phyloP scores from a whole-genome alignment of 257 asterid genomes.

The Dorcoceras hygrometricum region DNA sequence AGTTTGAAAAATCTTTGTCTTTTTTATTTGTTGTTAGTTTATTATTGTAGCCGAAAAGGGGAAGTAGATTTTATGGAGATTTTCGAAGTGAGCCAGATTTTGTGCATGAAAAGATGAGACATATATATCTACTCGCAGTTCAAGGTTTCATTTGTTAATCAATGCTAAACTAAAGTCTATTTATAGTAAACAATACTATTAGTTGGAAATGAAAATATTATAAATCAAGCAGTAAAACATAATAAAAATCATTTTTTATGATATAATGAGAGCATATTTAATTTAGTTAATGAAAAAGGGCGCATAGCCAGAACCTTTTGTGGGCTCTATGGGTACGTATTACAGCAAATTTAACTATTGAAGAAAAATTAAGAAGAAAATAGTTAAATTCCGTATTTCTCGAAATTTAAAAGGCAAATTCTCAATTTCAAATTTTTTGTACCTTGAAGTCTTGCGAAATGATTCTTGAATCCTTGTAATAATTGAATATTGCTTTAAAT shows the following conservation, averaged over 20 bases:
- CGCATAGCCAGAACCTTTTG: slow-evolving; percentile 5
- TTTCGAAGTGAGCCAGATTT: not conserved
- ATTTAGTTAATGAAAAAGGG: too few species aligned
- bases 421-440: too few species aligned
- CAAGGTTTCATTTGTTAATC: too few species aligned
- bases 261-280: too few species aligned
- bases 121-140: too few species aligned
- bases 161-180: not conserved
- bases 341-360: too few species aligned
- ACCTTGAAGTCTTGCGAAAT: too few species aligned
- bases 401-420: too few species aligned
- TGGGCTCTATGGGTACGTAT: slow-evolving; percentile 26
- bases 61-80: not conserved
- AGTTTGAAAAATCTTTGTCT: not conserved
- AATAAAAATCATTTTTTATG: not conserved
- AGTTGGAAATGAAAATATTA: not conserved
- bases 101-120: not conserved
- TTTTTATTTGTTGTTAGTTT: too few species aligned
- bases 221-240: not conserved
- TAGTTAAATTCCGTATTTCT: too few species aligned
- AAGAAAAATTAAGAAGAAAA: not conserved
- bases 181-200: not conserved
- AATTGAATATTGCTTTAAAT: not conserved
- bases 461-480: not conserved
- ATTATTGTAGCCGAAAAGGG: not conserved